phyloP scores from a whole-genome alignment of 1,284 basidiomycete species.

The Retiboletus flavoniger region DNA sequence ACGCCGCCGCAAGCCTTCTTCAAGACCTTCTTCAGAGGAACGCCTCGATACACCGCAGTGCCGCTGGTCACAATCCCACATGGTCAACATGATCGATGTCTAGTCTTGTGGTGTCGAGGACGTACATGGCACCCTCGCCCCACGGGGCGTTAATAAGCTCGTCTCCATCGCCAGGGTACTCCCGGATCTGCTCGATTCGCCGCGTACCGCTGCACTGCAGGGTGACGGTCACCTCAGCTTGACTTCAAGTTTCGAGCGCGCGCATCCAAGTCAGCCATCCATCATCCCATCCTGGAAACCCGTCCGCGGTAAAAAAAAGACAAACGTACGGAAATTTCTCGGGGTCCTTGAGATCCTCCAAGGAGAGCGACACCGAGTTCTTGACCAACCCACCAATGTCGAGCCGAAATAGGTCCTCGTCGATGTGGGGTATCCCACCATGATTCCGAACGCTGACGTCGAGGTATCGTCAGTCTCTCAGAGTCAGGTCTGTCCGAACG shows the following conservation, averaged over 20 bases:
- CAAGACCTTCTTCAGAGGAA: conserved; percentile 53
- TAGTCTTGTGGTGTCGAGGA: background rate
- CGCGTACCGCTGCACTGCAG: conserved; percentile 56
- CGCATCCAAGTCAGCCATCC: conserved; percentile 33
- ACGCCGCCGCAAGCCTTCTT: conserved; percentile 54
- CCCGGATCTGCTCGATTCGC: conserved; percentile 51
- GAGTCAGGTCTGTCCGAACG: background rate
- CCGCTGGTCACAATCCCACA: conserved; percentile 33
- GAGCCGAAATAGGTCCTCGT: conserved; percentile 14
- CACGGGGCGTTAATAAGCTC: conserved; percentile 56
- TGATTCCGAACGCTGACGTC: conserved; percentile 15
- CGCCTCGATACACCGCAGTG: conserved; percentile 48
- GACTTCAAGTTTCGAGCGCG: conserved; percentile 36
- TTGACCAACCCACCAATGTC: conserved; percentile 18
- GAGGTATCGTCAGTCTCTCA: background rate
- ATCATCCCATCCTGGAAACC: background rate
- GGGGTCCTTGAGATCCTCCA: conserved; percentile 18
- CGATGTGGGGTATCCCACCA: conserved; percentile 18
- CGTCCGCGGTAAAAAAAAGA: too few relatives aligned
- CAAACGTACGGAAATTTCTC: conserved; percentile 15
- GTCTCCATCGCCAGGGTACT: conserved; percentile 59
- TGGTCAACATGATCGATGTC: conserved; percentile 12
- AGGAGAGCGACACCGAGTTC: conserved; percentile 11
- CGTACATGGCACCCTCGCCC: conserved; percentile 57
- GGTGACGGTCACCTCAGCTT: conserved; percentile 50